A percentile compares a stretch with the other conserved stretches of the same genome.
These are phyloP conservation scores for Penicillium vulpinum DNA, from an alignment of 2,329 filamentous ascomycete species.

Conservation along the genomic window DNA sequence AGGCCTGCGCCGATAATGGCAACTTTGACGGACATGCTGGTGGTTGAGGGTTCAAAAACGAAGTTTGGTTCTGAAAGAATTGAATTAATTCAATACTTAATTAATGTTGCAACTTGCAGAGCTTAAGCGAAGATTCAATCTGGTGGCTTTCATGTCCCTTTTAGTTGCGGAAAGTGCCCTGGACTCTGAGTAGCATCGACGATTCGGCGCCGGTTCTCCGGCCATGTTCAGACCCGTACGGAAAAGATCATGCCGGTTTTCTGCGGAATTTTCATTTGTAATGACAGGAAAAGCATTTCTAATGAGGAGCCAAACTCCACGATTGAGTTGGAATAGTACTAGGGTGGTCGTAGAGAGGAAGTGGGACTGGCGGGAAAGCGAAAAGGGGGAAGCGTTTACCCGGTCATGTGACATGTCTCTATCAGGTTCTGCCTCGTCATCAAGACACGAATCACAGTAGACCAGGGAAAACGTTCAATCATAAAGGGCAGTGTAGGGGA, in stretches of 20 bases:
- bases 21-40: slow-evolving; percentile 34
- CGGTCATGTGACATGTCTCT: slow-evolving; percentile 7
- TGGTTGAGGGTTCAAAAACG: background rate
- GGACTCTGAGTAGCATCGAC: background rate
- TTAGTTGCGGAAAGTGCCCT: background rate
- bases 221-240: background rate
- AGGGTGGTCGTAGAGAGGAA: background rate
- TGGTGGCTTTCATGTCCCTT: background rate
- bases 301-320: background rate
- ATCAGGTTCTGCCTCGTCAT: background rate
- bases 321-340: background rate
- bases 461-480: slow-evolving; percentile 5
- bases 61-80: background rate
- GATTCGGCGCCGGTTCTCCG: background rate
- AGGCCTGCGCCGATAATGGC: slow-evolving; percentile 51
- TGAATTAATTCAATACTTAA: background rate
- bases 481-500: slow-evolving; percentile 2
- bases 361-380: slow-evolving; percentile 14
- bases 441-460: slow-evolving; percentile 1
- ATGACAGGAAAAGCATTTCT: background rate
- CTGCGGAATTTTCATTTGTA: background rate
- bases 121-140: background rate
- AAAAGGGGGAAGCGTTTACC: slow-evolving; percentile 12
- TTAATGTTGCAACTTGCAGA: background rate
- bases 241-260: slow-evolving; percentile 4